phyloP scores from a whole-genome alignment of 169 alveolate genomes.

The Plasmodium gallinaceum region DNA sequence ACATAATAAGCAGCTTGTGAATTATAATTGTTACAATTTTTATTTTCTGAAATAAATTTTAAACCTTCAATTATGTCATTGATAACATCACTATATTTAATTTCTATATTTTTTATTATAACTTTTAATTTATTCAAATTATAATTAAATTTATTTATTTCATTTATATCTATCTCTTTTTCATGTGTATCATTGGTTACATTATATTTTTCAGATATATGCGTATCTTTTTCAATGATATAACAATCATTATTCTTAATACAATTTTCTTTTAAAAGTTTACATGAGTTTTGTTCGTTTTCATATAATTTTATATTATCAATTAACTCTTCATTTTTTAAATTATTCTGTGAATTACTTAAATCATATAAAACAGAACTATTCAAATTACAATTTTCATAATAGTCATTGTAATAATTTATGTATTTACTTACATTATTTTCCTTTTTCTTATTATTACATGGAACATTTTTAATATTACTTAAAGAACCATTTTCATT shows the following conservation, averaged over 20 bases:
- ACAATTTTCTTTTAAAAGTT: background rate
- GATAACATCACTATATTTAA: conserved; percentile 59
- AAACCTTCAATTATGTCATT: conserved; percentile 74
- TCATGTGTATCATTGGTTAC: background rate
- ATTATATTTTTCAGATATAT: background rate
- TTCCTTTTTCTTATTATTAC: background rate
- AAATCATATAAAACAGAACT: too few relatives aligned
- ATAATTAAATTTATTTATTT: conserved; percentile 21
- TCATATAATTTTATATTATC: too few relatives aligned
- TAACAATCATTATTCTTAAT: background rate
- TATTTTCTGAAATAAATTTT: conserved; percentile 54
- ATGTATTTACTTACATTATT: background rate
- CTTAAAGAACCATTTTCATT: background rate
- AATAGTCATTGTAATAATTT: conserved; percentile 40
- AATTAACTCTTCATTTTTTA: too few relatives aligned
- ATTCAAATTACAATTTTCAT: background rate
- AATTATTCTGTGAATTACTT: too few relatives aligned
- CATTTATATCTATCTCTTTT: conserved; percentile 21
- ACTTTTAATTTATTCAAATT: conserved; percentile 43
- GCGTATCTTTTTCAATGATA: background rate
- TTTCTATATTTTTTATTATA: conserved; percentile 61
- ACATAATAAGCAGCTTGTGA: conserved; percentile 67
- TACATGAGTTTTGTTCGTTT: background rate
- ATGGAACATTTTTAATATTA: conserved; percentile 5
- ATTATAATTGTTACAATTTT: conserved; percentile 61